Conservation (phyloP, 2,329 filamentous ascomycete genomes). For the Fusarium domesticum region DNA sequence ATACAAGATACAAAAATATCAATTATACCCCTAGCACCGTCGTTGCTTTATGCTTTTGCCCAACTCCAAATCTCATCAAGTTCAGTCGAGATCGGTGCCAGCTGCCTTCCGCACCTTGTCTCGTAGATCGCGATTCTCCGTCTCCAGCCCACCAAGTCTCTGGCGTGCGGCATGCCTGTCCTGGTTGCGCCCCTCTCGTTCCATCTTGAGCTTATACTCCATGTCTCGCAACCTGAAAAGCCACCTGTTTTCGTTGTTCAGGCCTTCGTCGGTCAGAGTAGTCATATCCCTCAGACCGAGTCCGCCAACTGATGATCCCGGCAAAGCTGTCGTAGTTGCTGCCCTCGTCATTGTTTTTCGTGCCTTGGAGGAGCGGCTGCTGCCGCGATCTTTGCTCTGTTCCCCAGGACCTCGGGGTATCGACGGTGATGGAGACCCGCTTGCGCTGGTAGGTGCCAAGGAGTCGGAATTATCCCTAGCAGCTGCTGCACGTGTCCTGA, state of each 20-base stretch:
- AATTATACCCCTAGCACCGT: slow-evolving; percentile 26
- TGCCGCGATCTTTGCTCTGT: slow-evolving; percentile 43
- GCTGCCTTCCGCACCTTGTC: slow-evolving; percentile 52
- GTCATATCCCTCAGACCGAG: slow-evolving; percentile 31
- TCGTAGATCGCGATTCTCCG: slow-evolving; percentile 69
- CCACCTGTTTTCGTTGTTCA: slow-evolving; percentile 67
- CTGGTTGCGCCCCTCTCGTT: slow-evolving; percentile 79
- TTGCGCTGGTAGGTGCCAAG: slow-evolving; percentile 32
- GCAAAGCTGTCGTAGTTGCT: slow-evolving; percentile 29
- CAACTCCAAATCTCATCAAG: slow-evolving; percentile 12
- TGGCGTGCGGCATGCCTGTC: slow-evolving; percentile 82
- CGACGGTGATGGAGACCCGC: slow-evolving; percentile 51
- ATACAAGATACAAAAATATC: slow-evolving; percentile 21
- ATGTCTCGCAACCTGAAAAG: slow-evolving; percentile 81
- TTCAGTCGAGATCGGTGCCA: slow-evolving; percentile 17
- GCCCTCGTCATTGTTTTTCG: slow-evolving; percentile 33
- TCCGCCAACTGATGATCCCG: slow-evolving; percentile 23
- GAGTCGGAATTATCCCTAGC: slow-evolving; percentile 38
- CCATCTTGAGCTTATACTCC: slow-evolving; percentile 83
- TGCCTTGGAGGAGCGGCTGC: slow-evolving; percentile 30
- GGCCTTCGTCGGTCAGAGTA: slow-evolving; percentile 23
- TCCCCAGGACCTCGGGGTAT: slow-evolving; percentile 52
- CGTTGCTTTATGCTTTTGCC: slow-evolving; percentile 11
- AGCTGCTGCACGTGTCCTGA: slow-evolving; percentile 49
- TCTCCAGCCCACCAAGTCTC: slow-evolving; percentile 71